Conservation (phyloP, 2,329 filamentous ascomycete species). For the Coniochaeta hoffmannii region DNA sequence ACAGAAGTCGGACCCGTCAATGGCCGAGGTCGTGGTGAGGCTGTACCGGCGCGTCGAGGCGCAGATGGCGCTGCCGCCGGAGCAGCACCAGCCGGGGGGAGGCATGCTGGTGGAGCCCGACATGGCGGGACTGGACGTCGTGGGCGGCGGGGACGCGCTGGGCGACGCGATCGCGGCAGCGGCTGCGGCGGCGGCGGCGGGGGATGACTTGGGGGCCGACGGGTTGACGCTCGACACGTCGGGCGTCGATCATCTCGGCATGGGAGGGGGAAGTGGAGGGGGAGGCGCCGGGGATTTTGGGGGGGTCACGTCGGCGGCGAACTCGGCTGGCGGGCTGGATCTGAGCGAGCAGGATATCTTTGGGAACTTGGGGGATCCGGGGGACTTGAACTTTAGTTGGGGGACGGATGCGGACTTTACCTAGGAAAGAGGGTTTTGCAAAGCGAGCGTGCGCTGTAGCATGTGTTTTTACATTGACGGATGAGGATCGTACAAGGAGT, state of each 20-base stretch:
- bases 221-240: conserved; percentile 10
- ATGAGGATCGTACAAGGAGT: not conserved
- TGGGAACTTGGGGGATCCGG: not conserved
- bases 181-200: conserved; percentile 17
- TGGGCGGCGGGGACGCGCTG: conserved; percentile 14
- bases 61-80: conserved; percentile 42
- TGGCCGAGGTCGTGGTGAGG: conserved; percentile 56
- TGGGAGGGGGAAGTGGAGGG: conserved; percentile 17
- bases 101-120: not conserved
- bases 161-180: conserved; percentile 26
- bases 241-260: conserved; percentile 16
- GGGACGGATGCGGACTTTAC: not conserved
- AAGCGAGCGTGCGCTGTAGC: not conserved
- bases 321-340: not conserved
- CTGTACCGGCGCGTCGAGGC: conserved; percentile 58
- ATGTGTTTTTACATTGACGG: too few relatives aligned
- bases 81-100: conserved; percentile 31
- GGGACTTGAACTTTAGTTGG: not conserved
- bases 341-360: not conserved
- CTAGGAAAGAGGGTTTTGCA: not conserved
- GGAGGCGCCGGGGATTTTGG: not conserved
- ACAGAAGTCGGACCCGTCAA: conserved; percentile 45
- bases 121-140: not conserved
- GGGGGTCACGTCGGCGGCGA: not conserved
- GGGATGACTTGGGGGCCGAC: conserved; percentile 33